phyloP scores from a whole-genome alignment of 305 asterid species.

The Fraxinus latifolia region DNA sequence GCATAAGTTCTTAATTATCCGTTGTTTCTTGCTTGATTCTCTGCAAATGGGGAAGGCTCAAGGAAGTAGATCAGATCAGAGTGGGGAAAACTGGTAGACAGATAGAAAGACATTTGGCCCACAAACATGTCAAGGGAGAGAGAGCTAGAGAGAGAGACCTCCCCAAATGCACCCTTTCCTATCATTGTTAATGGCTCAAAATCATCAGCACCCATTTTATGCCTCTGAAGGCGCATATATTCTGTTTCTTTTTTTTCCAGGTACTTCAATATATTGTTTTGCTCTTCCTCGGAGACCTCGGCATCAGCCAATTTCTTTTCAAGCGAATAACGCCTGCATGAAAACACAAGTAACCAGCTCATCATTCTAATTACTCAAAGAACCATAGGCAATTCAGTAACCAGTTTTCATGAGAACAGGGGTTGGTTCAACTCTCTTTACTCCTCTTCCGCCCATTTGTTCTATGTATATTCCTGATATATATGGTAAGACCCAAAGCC shows the following conservation, averaged over 20 bases:
- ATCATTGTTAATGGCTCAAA: slow-evolving; percentile 82
- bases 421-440: neutral
- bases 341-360: slow-evolving; percentile 22
- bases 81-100: neutral
- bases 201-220: slow-evolving; percentile 86
- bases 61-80: neutral
- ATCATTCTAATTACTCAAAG: neutral
- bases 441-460: neutral
- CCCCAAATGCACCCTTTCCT: slow-evolving; percentile 93
- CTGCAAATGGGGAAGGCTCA: neutral
- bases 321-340: slow-evolving; percentile 56
- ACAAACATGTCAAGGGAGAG: neutral
- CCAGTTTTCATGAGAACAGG: neutral
- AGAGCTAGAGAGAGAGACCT: slow-evolving; percentile 41
- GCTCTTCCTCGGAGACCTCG: slow-evolving; percentile 82
- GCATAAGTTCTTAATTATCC: neutral
- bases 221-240: slow-evolving; percentile 86
- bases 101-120: neutral
- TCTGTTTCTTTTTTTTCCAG: slow-evolving; percentile 84
- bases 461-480: neutral
- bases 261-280: slow-evolving; percentile 60
- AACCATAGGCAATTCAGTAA: neutral
- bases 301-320: slow-evolving; percentile 84
- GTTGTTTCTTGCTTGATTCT: neutral
- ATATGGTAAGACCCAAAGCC: neutral